Percentiles rank a stretch among this genome's conserved stretches.
Conservation (phyloP, 2,329 filamentous ascomycete species). For the Phoma sp. region DNA sequence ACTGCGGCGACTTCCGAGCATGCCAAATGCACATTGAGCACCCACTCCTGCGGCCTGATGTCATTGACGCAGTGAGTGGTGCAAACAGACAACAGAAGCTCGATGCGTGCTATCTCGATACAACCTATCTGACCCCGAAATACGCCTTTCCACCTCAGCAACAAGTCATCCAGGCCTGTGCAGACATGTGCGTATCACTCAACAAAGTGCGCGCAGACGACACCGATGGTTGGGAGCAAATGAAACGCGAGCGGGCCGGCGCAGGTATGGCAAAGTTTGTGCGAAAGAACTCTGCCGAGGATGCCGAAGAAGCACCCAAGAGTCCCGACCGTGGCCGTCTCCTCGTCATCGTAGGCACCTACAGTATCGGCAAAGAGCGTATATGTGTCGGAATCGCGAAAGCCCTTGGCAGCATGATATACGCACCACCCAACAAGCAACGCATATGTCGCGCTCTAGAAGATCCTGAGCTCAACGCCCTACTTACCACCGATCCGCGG, state of each 20-base stretch:
- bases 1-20: conserved; percentile 95
- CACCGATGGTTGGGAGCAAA: conserved; percentile 62
- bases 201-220: conserved; percentile 69
- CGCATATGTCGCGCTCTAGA: conserved; percentile 84
- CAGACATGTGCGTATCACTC: conserved; percentile 82
- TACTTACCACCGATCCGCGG: conserved; percentile 79
- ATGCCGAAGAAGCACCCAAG: conserved; percentile 35
- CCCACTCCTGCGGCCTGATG: conserved; percentile 78
- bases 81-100: conserved; percentile 82
- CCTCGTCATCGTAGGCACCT: conserved; percentile 92
- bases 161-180: conserved; percentile 85
- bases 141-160: conserved; percentile 92
- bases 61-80: conserved; percentile 72
- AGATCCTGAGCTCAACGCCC: conserved; percentile 77
- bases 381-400: conserved; percentile 92
- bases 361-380: conserved; percentile 96
- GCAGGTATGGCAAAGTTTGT: conserved; percentile 70
- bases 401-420: conserved; percentile 87
- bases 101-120: conserved; percentile 95
- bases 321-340: conserved; percentile 67
- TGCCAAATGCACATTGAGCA: conserved; percentile 85
- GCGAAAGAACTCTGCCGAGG: conserved; percentile 49
- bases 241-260: conserved; percentile 61
- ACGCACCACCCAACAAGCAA: conserved; percentile 81
- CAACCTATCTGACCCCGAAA: conserved; percentile 93